Percentiles rank a stretch among this genome's conserved stretches.
Evolutionary conservation across 805 yeast species (phyloP).

Genomic region (Pichia manshurica): DNA sequence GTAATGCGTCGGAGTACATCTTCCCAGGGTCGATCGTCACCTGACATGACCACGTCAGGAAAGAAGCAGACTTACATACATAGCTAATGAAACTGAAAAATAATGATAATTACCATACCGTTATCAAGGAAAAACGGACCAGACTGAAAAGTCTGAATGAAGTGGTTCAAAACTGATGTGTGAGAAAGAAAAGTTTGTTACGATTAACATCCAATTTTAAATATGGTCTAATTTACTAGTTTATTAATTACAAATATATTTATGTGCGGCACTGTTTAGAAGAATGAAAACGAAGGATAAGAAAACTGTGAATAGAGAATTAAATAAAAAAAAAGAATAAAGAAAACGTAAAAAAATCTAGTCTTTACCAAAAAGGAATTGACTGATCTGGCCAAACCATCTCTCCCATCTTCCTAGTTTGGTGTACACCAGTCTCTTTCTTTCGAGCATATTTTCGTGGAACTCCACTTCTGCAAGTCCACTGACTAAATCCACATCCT

Average conservation of each 20-base stretch:
- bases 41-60: no score
- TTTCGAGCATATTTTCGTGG: slow-evolving; percentile 39
- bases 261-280: neutral
- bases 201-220: no score
- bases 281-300: neutral
- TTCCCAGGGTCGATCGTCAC: neutral
- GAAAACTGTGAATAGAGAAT: neutral
- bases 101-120: no score
- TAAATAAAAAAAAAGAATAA: neutral
- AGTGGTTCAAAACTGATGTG: no score
- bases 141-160: no score
- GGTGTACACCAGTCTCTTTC: slow-evolving; percentile 7
- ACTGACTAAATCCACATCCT: slow-evolving; percentile 46
- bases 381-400: slow-evolving; percentile 5
- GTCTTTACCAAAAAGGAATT: slow-evolving; percentile 16
- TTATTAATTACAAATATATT: no score
- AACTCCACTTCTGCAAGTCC: slow-evolving; percentile 54
- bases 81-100: neutral
- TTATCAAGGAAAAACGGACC: no score
- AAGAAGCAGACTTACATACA: no score
- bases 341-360: neutral
- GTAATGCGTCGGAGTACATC: slow-evolving; percentile 5
- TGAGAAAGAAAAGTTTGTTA: no score
- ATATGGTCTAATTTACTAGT: neutral
- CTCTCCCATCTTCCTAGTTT: slow-evolving; percentile 5